A percentile compares a stretch with the other conserved stretches of the same genome.
These are phyloP conservation scores for Pichiaceae sp. DNA, from an alignment of 1,139 yeast genomes.

Conservation along the genomic window DNA sequence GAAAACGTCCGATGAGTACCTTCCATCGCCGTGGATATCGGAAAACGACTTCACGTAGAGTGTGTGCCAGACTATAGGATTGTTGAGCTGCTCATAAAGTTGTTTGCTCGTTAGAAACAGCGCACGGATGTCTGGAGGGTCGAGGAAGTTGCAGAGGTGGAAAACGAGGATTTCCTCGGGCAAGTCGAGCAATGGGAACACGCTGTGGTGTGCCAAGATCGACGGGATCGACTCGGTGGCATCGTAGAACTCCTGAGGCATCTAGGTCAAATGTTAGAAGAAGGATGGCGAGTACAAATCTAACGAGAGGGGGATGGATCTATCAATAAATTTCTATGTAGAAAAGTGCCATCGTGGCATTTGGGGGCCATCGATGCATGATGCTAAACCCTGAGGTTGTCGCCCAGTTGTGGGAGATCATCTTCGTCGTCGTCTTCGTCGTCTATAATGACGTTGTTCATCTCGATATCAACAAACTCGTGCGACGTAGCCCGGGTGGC, in stretches of 20 bases:
- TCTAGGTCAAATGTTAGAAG: too few species aligned
- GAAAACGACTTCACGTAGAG: constrained; percentile 45
- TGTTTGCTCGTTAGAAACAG: constrained; percentile 37
- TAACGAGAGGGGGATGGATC: too few species aligned
- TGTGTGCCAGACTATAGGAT: constrained; percentile 36
- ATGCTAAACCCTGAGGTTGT: too few species aligned
- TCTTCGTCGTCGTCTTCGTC: constrained; percentile 2
- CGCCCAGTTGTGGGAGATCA: too few species aligned
- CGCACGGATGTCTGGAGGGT: constrained; percentile 36
- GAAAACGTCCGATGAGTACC: constrained; percentile 27
- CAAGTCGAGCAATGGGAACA: constrained; percentile 50
- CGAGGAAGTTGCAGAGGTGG: constrained; percentile 2
- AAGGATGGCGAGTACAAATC: too few species aligned
- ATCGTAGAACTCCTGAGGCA: too few species aligned
- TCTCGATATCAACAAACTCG: constrained; percentile 14
- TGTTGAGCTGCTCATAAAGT: constrained; percentile 25
- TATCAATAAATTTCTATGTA: too few species aligned
- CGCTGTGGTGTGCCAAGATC: too few species aligned
- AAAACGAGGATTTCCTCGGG: constrained; percentile 9
- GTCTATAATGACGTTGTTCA: constrained; percentile 6
- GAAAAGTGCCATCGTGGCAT: too few species aligned
- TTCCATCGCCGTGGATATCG: neutral
- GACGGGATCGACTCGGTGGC: constrained; percentile 47
- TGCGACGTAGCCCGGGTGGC: constrained; percentile 2
- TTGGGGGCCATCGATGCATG: too few species aligned